phyloP scores from a whole-genome alignment of 2,329 filamentous ascomycete genomes.

The Cordyceps militaris region DNA sequence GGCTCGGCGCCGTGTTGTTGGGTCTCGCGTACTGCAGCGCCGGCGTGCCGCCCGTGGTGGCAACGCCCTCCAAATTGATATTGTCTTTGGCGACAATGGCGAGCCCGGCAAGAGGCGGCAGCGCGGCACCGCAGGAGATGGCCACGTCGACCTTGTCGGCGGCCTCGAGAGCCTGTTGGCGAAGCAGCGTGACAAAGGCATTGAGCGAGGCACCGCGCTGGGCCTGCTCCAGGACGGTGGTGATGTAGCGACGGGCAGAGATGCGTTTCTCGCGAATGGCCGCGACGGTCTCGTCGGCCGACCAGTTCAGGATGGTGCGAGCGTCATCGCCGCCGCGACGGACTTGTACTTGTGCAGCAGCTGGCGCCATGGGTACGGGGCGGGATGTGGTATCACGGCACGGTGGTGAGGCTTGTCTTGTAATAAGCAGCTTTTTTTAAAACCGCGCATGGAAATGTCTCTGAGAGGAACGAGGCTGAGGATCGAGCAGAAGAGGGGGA shows the following conservation, averaged over 20 bases:
- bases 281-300: constrained; percentile 8
- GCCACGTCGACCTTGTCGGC: constrained; percentile 8
- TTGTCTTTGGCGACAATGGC: constrained; percentile 20
- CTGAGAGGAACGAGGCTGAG: not conserved
- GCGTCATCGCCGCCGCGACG: not conserved
- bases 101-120: constrained; percentile 18
- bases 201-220: constrained; percentile 4
- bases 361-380: not conserved
- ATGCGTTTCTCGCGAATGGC: constrained; percentile 10
- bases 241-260: constrained; percentile 7
- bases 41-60: constrained; percentile 15
- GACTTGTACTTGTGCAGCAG: not conserved
- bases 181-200: constrained; percentile 6
- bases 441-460: not conserved
- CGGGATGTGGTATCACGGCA: not conserved
- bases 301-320: constrained; percentile 3
- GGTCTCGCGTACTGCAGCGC: constrained; percentile 12
- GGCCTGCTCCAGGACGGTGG: constrained; percentile 2
- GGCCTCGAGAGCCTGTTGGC: constrained; percentile 5
- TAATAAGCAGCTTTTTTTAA: too few relatives aligned
- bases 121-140: constrained; percentile 10
- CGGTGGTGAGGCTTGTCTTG: not conserved
- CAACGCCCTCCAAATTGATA: constrained; percentile 15
- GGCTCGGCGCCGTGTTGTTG: constrained; percentile 15
- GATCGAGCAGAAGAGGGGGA: not conserved